Base-by-base conservation (phyloP, 2,329 filamentous ascomycete genomes). In the Rutstroemia sp. region DNA sequence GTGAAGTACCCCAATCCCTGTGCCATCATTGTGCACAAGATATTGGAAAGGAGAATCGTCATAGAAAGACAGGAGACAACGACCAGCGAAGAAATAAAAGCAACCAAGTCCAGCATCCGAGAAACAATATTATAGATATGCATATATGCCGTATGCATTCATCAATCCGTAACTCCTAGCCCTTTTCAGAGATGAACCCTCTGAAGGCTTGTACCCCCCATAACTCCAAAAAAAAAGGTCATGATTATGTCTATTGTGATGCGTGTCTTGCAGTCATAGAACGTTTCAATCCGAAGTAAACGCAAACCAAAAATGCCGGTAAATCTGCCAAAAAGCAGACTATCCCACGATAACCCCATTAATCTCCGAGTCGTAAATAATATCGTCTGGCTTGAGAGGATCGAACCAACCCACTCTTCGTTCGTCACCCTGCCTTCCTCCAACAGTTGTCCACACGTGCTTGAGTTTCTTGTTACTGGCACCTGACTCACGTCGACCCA, bases 371-470 rank as follows among this genome's bases (percentile, higher is more conserved):
- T 70, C 69, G 12, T 63, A 61, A 38, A 67, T 56, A 25, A 66
- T 58, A 17, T 63, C 63, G 19, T 61, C 54, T 4, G 69, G 66
- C n/a, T 64, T 66, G 45, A 57, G 60, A 5, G 69, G 69, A 57
- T 70, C 64, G 51, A 69, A 70, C 67, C 65, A 69, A 39, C 65
- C 66, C 42, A 69, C 67, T 57, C 64, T 63, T 56, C 69, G 62
- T n/a, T 69, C 66, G 63, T 87, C 83, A 14, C 81, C 82, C 70
- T 77, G 76, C 55, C 81, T 74, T 2, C 82, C 81, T n/a, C 83
- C 83, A 50, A 87, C 81, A 3, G 82, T 85, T 14, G 84, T 82
- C 83, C 83, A 87, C 46, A 86, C 81, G 61, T 86, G 81, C 72
- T 86, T 86, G 63, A 78, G 75, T 5, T 79, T 77, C 10, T 74